Base-by-base conservation (phyloP, 2,329 filamentous ascomycete species). In the Paracorniculantispora psalliotae region DNA sequence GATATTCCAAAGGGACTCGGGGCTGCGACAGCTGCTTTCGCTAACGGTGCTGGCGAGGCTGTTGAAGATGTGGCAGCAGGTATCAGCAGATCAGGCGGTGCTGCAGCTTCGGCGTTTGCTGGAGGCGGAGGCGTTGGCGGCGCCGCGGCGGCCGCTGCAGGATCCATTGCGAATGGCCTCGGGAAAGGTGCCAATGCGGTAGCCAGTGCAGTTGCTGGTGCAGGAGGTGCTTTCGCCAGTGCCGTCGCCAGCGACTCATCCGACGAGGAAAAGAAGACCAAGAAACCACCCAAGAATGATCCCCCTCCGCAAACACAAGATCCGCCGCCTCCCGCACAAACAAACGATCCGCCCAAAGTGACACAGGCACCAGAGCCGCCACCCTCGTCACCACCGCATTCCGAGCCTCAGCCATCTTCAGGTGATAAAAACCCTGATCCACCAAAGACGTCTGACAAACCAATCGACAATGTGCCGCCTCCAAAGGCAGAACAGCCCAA, bases 401-500 rank as follows among this genome's bases (percentile, higher is more conserved):
- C 28, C 6, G 3, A 50, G n/a, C 26, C 53, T 26, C 47, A 35
- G 19, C 47, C 55, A 3, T 3, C 47, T 8, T 37, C 52, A 30
- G 37, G 28, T 48, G 10, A 49, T 6, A 39, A 6, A 10, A 9
- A 46, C 4, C 48, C 48, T 17, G 21, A 47, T 10, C 39, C 35
- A n/a, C 56, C 56, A 2, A 26, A 53, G 25, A 23, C 26, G 12
- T 41, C 57, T 10, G n/a, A 30, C 9, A 41, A 52, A 23, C 49
- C 57, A 17, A 12, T 54, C 23, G 57, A 59, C 19, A 47, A 43
- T 48, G 8, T 59, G 4, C 57, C 57, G 1, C 57, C 57, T 10
- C 57, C 57, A 21, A 59, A 59, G 33, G 57, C 49, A 30, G 57
- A 59, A 23, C 30, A 57, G 19, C 54, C 54, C 10, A 47, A 23